phyloP scores from a whole-genome alignment of 2,329 filamentous ascomycete genomes.

The Monilinia fructicola region DNA sequence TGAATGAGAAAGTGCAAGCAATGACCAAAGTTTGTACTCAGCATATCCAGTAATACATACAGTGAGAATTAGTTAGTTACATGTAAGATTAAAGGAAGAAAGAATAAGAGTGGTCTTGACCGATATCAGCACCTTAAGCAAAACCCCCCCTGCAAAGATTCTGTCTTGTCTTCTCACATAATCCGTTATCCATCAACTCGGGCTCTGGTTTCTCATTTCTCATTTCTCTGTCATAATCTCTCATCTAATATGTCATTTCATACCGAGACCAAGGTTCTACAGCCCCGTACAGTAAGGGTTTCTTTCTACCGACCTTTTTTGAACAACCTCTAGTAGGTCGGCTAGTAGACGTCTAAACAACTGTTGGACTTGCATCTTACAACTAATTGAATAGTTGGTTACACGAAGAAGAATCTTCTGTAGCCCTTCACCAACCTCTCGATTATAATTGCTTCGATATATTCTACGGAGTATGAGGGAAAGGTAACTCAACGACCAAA shows the following conservation, averaged over 20 bases:
- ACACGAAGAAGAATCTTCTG: not conserved
- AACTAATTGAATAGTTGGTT: slow-evolving; percentile 6
- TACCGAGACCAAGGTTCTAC: not conserved
- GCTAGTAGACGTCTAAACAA: not conserved
- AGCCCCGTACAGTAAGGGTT: not conserved
- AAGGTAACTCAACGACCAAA: slow-evolving; percentile 1
- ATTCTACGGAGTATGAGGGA: too few species aligned
- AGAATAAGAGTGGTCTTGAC: slow-evolving; percentile 12
- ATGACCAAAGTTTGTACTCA: not conserved
- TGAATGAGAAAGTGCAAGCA: not conserved
- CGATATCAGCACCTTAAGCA: slow-evolving; percentile 12
- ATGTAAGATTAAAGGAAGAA: not conserved
- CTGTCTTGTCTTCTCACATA: not conserved
- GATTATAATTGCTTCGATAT: not conserved
- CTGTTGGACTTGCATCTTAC: not conserved
- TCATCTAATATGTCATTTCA: not conserved
- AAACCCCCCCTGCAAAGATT: not conserved
- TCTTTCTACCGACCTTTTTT: not conserved
- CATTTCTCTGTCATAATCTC: not conserved
- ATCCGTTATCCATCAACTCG: slow-evolving; percentile 6
- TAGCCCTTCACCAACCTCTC: not conserved
- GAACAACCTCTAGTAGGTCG: too few species aligned
- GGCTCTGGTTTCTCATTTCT: not conserved
- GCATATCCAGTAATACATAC: not conserved
- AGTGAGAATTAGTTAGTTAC: not conserved